Evolutionary conservation across 2,329 filamentous ascomycete species (phyloP).

Genomic region (Pleomassaria siparia): DNA sequence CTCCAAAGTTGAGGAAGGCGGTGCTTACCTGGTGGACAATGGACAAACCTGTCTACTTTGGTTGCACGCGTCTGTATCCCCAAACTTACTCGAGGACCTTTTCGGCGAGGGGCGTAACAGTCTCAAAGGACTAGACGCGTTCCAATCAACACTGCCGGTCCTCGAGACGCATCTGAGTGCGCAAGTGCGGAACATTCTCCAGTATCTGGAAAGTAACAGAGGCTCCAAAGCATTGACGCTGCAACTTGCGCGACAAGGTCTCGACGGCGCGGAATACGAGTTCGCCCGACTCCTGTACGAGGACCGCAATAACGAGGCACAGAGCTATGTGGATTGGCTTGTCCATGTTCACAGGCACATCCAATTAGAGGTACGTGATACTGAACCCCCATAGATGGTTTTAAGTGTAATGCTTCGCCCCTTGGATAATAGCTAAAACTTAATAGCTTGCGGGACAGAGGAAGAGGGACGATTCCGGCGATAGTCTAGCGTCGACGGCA

Average conservation of each 20-base stretch:
- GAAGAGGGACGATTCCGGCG: slow-evolving; percentile 64
- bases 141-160: slow-evolving; percentile 75
- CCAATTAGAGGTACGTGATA: slow-evolving; percentile 68
- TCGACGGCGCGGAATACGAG: slow-evolving; percentile 95
- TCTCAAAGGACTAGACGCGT: slow-evolving; percentile 78
- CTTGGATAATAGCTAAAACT: slow-evolving; percentile 12
- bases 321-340: slow-evolving; percentile 98
- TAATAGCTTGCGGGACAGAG: slow-evolving; percentile 63
- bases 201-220: slow-evolving; percentile 77
- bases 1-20: slow-evolving; percentile 84
- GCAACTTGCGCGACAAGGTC: slow-evolving; percentile 85
- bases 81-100: slow-evolving; percentile 85
- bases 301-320: slow-evolving; percentile 95
- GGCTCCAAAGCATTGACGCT: slow-evolving; percentile 87
- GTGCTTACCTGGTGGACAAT: slow-evolving; percentile 93
- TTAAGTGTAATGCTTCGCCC: neutral
- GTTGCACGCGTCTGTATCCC: slow-evolving; percentile 89
- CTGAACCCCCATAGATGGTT: neutral
- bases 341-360: slow-evolving; percentile 93
- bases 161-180: slow-evolving; percentile 91
- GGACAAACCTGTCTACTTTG: slow-evolving; percentile 89
- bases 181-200: slow-evolving; percentile 89
- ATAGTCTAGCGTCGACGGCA: slow-evolving; percentile 19
- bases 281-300: slow-evolving; percentile 90
- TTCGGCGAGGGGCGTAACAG: slow-evolving; percentile 76